Evolutionary conservation across 1,139 yeast species (phyloP).

Genomic region (Blastobotrys malaysiensis): DNA sequence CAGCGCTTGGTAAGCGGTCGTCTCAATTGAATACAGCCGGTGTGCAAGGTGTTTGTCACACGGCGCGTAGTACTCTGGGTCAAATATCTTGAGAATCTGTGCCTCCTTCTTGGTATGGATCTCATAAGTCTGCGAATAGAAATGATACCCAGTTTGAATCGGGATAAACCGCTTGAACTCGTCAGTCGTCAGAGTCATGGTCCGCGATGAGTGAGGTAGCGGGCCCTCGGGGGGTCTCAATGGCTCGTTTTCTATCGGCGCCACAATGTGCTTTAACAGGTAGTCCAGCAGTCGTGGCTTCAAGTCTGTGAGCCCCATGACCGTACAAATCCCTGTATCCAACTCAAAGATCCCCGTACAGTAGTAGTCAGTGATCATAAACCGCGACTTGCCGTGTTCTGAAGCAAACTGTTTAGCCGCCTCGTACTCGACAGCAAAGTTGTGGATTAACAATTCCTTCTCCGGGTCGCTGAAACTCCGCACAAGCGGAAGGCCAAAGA

Average conservation of each 20-base stretch:
- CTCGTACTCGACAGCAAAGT: background rate
- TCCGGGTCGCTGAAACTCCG: background rate
- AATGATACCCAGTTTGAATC: slow-evolving; percentile 4
- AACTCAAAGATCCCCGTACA: slow-evolving; percentile 6
- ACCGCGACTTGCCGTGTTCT: background rate
- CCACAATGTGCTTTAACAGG: background rate
- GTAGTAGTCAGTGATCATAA: slow-evolving; percentile 6
- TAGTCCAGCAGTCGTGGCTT: background rate
- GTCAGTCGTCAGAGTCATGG: background rate
- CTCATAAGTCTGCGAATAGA: slow-evolving; percentile 3
- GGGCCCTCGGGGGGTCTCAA: background rate
- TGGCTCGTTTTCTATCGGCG: background rate
- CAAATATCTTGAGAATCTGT: slow-evolving; percentile 6
- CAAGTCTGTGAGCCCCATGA: background rate
- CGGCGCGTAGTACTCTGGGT: slow-evolving; percentile 2
- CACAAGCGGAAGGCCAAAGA: background rate
- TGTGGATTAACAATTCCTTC: background rate
- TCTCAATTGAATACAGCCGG: slow-evolving; percentile 1
- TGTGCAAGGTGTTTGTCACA: background rate
- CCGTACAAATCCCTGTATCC: background rate
- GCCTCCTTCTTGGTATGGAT: background rate
- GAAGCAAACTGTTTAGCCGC: background rate
- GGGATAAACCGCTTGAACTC: background rate
- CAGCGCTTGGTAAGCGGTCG: slow-evolving; percentile 1
- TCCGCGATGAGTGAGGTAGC: background rate